Conservation (phyloP, 2,329 filamentous ascomycete genomes). For the Nemania serpens region DNA sequence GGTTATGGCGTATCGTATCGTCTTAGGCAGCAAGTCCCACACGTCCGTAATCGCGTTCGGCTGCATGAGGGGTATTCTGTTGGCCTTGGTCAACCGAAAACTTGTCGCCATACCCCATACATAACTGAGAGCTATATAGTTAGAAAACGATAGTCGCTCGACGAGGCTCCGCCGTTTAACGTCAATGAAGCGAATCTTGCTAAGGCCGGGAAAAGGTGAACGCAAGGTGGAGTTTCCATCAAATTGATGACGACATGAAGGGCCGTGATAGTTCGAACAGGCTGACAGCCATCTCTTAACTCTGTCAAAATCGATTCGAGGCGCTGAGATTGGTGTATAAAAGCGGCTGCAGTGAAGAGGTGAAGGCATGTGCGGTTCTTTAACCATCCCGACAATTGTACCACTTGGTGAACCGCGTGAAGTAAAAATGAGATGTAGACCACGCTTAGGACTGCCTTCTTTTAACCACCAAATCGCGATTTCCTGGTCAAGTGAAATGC, state of each 20-base stretch:
- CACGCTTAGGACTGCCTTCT: not conserved
- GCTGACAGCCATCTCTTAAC: not conserved
- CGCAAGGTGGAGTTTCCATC: not conserved
- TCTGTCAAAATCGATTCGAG: not conserved
- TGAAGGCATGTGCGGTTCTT: not conserved
- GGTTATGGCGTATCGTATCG: not conserved
- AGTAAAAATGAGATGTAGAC: not conserved
- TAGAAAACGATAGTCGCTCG: not conserved
- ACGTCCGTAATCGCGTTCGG: not conserved
- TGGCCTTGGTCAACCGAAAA: not conserved
- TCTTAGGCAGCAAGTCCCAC: not conserved
- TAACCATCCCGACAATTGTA: not conserved
- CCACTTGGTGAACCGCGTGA: not conserved
- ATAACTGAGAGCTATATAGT: not conserved
- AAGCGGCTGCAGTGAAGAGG: not conserved
- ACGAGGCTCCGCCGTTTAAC: not conserved
- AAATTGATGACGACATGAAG: not conserved
- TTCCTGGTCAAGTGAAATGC: not conserved
- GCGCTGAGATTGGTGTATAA: not conserved
- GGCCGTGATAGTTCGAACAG: not conserved
- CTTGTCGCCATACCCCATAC: not conserved
- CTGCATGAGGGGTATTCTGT: not conserved
- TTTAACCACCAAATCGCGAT: not conserved
- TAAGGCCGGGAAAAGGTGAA: not conserved
- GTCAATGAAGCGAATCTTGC: not conserved